phyloP scores from a whole-genome alignment of 345 rosid genomes.

The Eutrema heterophyllum region DNA sequence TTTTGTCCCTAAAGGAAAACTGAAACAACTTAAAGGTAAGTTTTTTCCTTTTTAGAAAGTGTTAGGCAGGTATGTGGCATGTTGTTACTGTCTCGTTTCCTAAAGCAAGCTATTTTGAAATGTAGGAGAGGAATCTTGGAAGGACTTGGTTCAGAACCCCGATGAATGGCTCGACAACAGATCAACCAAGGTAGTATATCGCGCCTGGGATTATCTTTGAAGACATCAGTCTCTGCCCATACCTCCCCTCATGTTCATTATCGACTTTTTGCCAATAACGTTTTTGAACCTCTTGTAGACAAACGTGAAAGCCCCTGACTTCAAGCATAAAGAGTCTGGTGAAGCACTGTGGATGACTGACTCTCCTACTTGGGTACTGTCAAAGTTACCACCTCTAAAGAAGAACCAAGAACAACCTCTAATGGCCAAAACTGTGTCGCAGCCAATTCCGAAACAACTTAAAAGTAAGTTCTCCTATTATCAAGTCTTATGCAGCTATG shows the following conservation, averaged over 20 bases:
- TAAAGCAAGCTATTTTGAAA: background rate
- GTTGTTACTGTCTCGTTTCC: background rate
- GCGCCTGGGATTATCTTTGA: background rate
- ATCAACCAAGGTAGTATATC: conserved; percentile 44
- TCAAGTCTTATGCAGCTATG: background rate
- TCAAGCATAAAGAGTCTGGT: conserved; percentile 64
- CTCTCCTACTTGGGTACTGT: conserved; percentile 56
- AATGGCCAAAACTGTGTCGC: background rate
- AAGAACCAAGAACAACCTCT: conserved; percentile 21
- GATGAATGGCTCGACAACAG: conserved; percentile 72
- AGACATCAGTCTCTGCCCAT: background rate
- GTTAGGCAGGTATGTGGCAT: background rate
- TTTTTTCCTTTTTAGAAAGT: background rate
- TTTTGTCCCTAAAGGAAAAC: conserved; percentile 16
- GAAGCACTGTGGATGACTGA: conserved; percentile 49
- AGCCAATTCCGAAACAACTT: background rate
- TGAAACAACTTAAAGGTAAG: conserved; percentile 42
- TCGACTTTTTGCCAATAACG: conserved; percentile 1
- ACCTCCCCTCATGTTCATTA: background rate
- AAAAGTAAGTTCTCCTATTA: conserved; percentile 1
- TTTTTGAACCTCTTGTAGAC: conserved; percentile 12
- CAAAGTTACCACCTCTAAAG: conserved; percentile 50
- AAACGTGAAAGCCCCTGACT: conserved; percentile 52
- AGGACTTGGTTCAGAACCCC: conserved; percentile 59
- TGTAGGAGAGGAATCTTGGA: conserved; percentile 67